phyloP scores from a whole-genome alignment of 2,329 filamentous ascomycete genomes.

The Colletotrichum viniferum region DNA sequence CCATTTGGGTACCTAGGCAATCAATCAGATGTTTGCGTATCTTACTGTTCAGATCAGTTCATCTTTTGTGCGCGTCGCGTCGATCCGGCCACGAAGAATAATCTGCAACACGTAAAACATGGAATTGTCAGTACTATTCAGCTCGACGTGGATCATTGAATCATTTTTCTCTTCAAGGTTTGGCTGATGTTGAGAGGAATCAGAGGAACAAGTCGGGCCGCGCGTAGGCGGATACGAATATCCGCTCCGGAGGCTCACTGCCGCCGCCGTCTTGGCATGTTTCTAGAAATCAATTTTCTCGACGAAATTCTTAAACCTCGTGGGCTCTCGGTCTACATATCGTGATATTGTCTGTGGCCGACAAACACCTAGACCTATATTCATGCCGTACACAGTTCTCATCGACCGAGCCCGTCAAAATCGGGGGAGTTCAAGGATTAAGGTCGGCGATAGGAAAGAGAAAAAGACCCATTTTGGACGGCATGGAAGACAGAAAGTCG shows the following conservation, averaged over 20 bases:
- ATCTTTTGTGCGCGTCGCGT: too few relatives aligned
- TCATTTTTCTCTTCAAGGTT: neutral
- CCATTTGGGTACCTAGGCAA: too few relatives aligned
- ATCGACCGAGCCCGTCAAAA: neutral
- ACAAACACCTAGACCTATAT: neutral
- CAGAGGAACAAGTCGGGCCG: neutral
- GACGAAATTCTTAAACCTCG: neutral
- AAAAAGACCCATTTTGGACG: neutral
- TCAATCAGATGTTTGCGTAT: too few relatives aligned
- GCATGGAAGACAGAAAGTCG: neutral
- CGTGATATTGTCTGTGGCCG: neutral
- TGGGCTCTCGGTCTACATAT: neutral
- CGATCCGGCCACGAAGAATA: too few relatives aligned
- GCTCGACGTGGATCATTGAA: accelerated
- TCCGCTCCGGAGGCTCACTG: neutral
- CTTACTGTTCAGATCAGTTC: too few relatives aligned
- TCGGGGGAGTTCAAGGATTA: neutral
- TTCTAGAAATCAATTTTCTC: neutral
- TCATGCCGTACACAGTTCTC: neutral
- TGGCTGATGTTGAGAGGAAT: neutral
- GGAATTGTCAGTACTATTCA: too few relatives aligned
- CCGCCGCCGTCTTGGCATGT: neutral
- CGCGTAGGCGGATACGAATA: neutral
- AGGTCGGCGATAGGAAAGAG: neutral
- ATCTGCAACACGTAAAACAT: too few relatives aligned